Base-by-base conservation (phyloP, 2,329 filamentous ascomycete genomes). In the Claviceps lovelessii region DNA sequence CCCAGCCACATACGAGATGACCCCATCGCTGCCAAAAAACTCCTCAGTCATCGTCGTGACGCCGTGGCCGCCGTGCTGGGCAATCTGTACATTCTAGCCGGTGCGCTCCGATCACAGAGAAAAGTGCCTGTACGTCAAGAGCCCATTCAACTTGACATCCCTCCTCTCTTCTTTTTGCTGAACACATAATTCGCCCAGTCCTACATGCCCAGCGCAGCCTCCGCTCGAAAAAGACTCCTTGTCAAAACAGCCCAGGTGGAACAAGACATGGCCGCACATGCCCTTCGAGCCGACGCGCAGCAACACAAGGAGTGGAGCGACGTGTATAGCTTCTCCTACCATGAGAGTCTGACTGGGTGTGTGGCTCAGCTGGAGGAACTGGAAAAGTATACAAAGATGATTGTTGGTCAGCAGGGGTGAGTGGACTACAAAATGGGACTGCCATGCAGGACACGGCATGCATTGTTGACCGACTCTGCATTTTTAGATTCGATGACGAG, bases 31-130 rank as follows among this genome's bases (percentile, higher is more conserved):
- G 72, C 73, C 1, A 71, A 73, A 55, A 70, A 71, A 23, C 68
- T 82, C 4, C 68, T 81, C 9, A 67, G 70, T 5, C 75, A 73
- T 56, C 71, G 79, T 11, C 70, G 79, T 47, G 79, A 82, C 61
- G 76, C 79, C 10, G 78, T 81, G 2, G 79, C 79, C 5, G 70
- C 76, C 2, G 74, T 82, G 23, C 64, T 83, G 5, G 77, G 76
- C 56, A 81, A 81, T 59, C 61, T 83, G 3, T 82, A 81, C 60
- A 72, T 80, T 47, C 68, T 83, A 1, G 77, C 78, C 0, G 77
- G 77, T 0, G 79, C 79, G 6, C 63, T 83, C 44, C 69, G 76
- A 39, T 73, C 74, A 0, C 69, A 74, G 49, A 67, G 71, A 31
- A 73, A 72, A 60, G 75, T 80, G 2, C 77, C 77, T 5, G 73